Evolutionary conservation across 768 basidiomycete species (phyloP).

Genomic region (Crucibulum laeve): DNA sequence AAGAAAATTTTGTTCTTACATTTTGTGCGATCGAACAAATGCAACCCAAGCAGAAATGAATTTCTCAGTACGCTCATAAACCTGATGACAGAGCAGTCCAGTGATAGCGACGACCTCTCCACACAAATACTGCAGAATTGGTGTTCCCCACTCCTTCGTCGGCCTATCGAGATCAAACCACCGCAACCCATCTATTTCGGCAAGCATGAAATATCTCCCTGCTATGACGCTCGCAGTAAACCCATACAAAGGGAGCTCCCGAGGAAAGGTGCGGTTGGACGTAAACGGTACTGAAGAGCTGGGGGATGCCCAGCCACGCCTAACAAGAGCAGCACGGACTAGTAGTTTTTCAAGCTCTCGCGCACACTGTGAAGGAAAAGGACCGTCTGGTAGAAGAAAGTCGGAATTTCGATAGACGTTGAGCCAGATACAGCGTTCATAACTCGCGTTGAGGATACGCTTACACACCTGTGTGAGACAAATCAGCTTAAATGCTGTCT

Average conservation of each 20-base stretch:
- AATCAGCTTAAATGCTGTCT: background rate
- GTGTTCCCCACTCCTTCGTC: slow-evolving; percentile 7
- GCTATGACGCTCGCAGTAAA: slow-evolving; percentile 16
- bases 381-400: slow-evolving; percentile 14
- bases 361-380: slow-evolving; percentile 10
- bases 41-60: slow-evolving; percentile 17
- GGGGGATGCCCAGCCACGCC: slow-evolving; percentile 13
- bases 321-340: slow-evolving; percentile 13
- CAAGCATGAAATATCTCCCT: slow-evolving; percentile 18
- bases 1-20: slow-evolving; percentile 8
- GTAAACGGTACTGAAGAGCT: slow-evolving; percentile 1
- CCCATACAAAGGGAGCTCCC: slow-evolving; percentile 14
- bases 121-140: slow-evolving; percentile 16
- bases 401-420: slow-evolving; percentile 12
- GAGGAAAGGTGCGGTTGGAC: slow-evolving; percentile 11
- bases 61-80: slow-evolving; percentile 17
- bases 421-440: slow-evolving; percentile 16
- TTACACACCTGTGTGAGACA: slow-evolving; percentile 16
- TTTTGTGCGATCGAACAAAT: slow-evolving; percentile 11
- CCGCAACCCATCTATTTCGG: slow-evolving; percentile 11
- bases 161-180: slow-evolving; percentile 19
- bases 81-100: slow-evolving; percentile 13
- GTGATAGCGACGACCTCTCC: slow-evolving; percentile 9
- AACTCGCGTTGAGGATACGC: slow-evolving; percentile 9
- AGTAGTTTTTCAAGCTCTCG: slow-evolving; percentile 13